These are phyloP conservation scores for Ogataea neopini DNA, from an alignment of 805 yeast genomes.

Conservation along the genomic window DNA sequence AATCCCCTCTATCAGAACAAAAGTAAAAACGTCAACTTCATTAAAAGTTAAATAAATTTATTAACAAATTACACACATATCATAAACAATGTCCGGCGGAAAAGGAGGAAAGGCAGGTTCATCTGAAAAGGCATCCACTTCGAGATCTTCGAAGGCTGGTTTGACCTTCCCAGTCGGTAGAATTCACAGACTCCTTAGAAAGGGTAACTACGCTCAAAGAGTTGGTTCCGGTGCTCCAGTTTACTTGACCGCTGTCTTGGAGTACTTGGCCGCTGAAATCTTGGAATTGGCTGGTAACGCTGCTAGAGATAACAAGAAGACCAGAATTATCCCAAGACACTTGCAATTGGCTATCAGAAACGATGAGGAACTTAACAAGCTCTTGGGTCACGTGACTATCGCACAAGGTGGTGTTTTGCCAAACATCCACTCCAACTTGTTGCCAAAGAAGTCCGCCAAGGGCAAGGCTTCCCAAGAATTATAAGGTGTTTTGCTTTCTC, in stretches of 20 bases:
- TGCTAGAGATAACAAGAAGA: slow-evolving; percentile 97
- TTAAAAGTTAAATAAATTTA: neutral
- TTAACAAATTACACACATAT: slow-evolving; percentile 3
- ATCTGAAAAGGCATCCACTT: slow-evolving; percentile 92
- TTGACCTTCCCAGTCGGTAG: slow-evolving; percentile 99
- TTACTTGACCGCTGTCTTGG: slow-evolving; percentile 94
- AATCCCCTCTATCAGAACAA: neutral
- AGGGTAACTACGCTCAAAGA: slow-evolving; percentile 97
- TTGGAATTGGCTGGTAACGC: slow-evolving; percentile 98
- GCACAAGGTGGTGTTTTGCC: slow-evolving; percentile 99
- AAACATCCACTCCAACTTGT: slow-evolving; percentile 90
- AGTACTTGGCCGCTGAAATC: slow-evolving; percentile 96
- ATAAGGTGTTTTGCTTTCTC: slow-evolving; percentile 33
- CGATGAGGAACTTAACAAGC: slow-evolving; percentile 96
- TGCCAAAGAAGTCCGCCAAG: slow-evolving; percentile 60
- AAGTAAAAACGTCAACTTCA: neutral
- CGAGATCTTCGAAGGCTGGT: slow-evolving; percentile 98
- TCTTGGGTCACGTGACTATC: slow-evolving; percentile 88
- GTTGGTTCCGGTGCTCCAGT: slow-evolving; percentile 99
- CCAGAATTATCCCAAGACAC: slow-evolving; percentile 98
- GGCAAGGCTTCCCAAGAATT: slow-evolving; percentile 59
- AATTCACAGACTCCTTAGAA: slow-evolving; percentile 94
- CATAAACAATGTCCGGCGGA: slow-evolving; percentile 56
- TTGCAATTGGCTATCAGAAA: slow-evolving; percentile 98
- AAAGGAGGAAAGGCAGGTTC: slow-evolving; percentile 95